Conservation (phyloP, 2,329 filamentous ascomycete species). For the Zasmidium angulare region DNA sequence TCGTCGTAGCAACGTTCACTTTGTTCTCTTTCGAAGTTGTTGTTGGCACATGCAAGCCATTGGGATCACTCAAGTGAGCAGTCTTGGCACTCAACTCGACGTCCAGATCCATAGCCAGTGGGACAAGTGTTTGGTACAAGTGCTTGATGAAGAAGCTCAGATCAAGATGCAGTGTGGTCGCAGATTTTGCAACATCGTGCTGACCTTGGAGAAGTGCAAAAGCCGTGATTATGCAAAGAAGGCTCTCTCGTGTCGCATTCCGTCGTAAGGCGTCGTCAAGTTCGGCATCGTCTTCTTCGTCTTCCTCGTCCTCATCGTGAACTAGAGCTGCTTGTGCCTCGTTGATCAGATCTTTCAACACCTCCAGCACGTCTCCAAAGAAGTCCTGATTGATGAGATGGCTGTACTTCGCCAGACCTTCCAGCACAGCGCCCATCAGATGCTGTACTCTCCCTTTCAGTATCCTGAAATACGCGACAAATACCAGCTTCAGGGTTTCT, state of each 20-base stretch:
- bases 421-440: conserved; percentile 94
- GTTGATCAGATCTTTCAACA: conserved; percentile 85
- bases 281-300: conserved; percentile 44
- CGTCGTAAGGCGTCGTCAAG: conserved; percentile 53
- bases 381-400: conserved; percentile 99
- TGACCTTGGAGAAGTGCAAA: conserved; percentile 95
- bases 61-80: conserved; percentile 59
- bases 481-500: conserved; percentile 93
- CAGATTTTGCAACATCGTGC: conserved; percentile 76
- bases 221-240: conserved; percentile 93
- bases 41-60: conserved; percentile 57
- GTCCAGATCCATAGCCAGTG: conserved; percentile 77
- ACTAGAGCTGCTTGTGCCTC: conserved; percentile 58
- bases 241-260: conserved; percentile 79
- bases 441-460: conserved; percentile 77
- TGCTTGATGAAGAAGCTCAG: conserved; percentile 93
- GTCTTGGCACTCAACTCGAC: conserved; percentile 77
- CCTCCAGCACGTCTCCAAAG: conserved; percentile 93
- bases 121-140: conserved; percentile 81
- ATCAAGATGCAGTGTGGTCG: conserved; percentile 79
- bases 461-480: conserved; percentile 91
- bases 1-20: conserved; percentile 93
- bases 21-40: conserved; percentile 51
- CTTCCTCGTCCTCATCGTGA: conserved; percentile 46
- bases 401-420: conserved; percentile 89